These are phyloP conservation scores for Sphenostylis stenocarpa DNA, from an alignment of 306 rosid genomes.

Conservation along the genomic window DNA sequence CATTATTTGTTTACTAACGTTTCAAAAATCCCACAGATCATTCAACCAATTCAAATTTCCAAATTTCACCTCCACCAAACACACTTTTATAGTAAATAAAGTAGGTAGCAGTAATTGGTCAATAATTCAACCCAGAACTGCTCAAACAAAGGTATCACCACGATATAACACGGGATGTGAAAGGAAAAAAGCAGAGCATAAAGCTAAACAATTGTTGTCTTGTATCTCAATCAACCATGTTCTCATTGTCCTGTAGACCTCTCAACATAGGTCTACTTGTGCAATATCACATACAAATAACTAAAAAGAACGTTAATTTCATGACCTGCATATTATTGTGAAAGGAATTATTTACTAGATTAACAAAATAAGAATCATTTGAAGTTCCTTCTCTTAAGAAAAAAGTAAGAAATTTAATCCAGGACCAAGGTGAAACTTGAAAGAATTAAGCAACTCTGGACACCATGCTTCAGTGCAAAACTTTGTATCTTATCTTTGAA, in stretches of 20 bases:
- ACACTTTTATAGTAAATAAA: not conserved
- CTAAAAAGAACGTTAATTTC: not conserved
- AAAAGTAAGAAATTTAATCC: not conserved
- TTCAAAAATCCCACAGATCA: not conserved
- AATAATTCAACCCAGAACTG: slow-evolving; percentile 8
- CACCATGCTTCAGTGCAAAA: slow-evolving; percentile 3
- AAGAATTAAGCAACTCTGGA: not conserved
- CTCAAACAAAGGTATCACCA: not conserved
- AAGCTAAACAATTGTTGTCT: slow-evolving; percentile 16
- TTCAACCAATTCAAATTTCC: slow-evolving; percentile 4
- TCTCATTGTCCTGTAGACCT: not conserved
- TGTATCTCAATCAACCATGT: not conserved
- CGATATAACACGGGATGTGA: not conserved
- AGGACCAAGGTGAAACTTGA: not conserved
- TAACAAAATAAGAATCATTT: not conserved
- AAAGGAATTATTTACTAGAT: not conserved
- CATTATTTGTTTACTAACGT: not conserved
- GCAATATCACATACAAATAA: not conserved
- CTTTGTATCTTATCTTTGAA: not conserved
- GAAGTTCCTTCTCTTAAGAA: slow-evolving; percentile 1
- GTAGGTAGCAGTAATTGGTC: not conserved
- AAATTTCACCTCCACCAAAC: slow-evolving; percentile 1
- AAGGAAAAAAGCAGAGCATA: slow-evolving; percentile 16
- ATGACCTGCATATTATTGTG: not conserved
- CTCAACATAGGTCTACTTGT: not conserved